These are phyloP conservation scores for Pseudozyma sp. DNA, from an alignment of 1,284 basidiomycete genomes.

Conservation along the genomic window DNA sequence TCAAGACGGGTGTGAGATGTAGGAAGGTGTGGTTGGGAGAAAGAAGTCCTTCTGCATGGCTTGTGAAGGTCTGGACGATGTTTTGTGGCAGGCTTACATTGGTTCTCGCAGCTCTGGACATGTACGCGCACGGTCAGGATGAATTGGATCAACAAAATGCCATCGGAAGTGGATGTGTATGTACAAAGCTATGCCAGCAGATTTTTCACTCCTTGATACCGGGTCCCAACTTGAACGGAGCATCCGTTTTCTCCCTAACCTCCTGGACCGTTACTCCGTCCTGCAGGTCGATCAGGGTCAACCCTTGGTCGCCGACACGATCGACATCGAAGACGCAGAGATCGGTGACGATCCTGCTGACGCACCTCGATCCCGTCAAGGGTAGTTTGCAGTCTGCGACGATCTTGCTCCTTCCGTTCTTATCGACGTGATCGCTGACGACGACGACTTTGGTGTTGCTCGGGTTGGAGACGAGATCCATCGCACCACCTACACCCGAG, in stretches of 20 bases:
- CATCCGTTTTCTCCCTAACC: constrained; percentile 84
- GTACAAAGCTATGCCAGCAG: too few relatives aligned
- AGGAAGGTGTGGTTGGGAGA: too few relatives aligned
- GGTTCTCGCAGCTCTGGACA: too few relatives aligned
- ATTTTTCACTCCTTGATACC: constrained; percentile 17
- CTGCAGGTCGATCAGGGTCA: constrained; percentile 84
- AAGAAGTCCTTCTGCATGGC: too few relatives aligned
- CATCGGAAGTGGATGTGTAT: too few relatives aligned
- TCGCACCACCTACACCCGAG: constrained; percentile 87
- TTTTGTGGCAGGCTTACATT: too few relatives aligned
- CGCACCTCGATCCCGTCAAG: constrained; percentile 84
- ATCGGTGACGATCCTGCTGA: constrained; percentile 92
- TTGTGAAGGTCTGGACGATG: too few relatives aligned
- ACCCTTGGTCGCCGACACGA: constrained; percentile 74
- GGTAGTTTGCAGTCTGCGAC: constrained; percentile 84
- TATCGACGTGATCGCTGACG: constrained; percentile 88
- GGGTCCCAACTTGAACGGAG: constrained; percentile 74
- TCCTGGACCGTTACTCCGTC: constrained; percentile 86
- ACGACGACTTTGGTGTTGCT: constrained; percentile 73
- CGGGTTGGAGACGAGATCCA: constrained; percentile 75
- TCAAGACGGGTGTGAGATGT: too few relatives aligned
- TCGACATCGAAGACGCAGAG: constrained; percentile 88
- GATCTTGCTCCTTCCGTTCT: constrained; percentile 89
- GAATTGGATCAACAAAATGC: too few relatives aligned
- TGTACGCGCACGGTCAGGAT: too few relatives aligned